phyloP scores from a whole-genome alignment of 306 rosid species.

The Cajanus cajan region DNA sequence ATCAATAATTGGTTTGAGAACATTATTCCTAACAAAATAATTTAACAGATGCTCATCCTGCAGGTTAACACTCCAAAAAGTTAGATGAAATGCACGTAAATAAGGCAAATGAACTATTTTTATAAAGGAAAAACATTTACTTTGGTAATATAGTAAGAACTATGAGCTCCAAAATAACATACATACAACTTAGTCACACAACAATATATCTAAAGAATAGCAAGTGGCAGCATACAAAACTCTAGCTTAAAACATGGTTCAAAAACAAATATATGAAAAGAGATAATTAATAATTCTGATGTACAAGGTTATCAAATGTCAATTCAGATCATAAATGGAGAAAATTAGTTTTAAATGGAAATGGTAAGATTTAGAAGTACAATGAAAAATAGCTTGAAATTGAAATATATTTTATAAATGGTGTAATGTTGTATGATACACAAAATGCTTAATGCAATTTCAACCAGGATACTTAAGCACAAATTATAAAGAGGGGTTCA shows the following conservation, averaged over 20 bases:
- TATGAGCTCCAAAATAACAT: not conserved
- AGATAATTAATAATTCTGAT: not conserved
- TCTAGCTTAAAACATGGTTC: not conserved
- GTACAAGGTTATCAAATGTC: not conserved
- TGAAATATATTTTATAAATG: not conserved
- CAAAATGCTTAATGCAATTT: not conserved
- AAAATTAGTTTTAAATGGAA: not conserved
- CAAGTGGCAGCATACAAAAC: not conserved
- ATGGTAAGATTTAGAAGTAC: not conserved
- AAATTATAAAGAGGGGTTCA: too few species aligned
- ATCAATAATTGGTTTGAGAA: constrained; percentile 80
- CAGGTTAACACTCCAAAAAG: constrained; percentile 39
- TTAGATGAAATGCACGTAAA: constrained; percentile 22
- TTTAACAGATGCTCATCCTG: constrained; percentile 89
- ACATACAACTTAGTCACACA: not conserved
- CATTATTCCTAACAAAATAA: constrained; percentile 73
- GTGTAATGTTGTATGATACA: not conserved
- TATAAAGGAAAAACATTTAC: not conserved
- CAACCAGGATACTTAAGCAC: too few species aligned
- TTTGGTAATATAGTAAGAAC: not conserved
- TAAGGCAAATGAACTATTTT: not conserved
- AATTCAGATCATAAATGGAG: not conserved
- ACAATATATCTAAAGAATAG: not conserved
- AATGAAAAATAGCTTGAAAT: not conserved
- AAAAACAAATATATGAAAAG: not conserved